Base-by-base conservation (phyloP, 1,284 basidiomycete genomes). In the Tetrapyrgos nigripes region DNA sequence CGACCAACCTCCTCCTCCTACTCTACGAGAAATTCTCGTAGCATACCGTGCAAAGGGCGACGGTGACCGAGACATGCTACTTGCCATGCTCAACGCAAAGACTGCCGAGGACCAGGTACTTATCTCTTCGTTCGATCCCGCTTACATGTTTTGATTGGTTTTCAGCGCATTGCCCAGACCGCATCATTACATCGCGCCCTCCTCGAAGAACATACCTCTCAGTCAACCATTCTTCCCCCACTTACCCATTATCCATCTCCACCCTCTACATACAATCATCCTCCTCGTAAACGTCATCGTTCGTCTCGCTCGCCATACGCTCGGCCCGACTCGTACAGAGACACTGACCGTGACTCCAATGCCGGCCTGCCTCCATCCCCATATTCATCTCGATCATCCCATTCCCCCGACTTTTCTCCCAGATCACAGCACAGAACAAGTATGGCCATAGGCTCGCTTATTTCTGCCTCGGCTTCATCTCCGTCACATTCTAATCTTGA, bases 21-120 rank as follows among this genome's bases (percentile, higher is more conserved):
- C 80, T 61, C 80, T 96, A 50, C 84, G 90, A 51, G 92, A 94
- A 66, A 94, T 96, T 43, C 86, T 96, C 28, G 82, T 84, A 46
- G 93, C 94, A 14, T 96, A 95, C 78, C 84, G 84, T 62, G 76
- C 85, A 43, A 91, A 88, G 66, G 94, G 94, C 58, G 92, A 95
- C 64, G 94, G 93, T 49, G 94, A 96, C 80, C 83, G 93, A 40
- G 93, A 95, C 57, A 89, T 95, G 85, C 80, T 96, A 26, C 82
- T 96, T 50, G 86, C 92, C 64, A 92, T 96, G 82, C 80, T 96
- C 53, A 92, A 89, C 62, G 93, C 94, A 71, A 96, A 96, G 78
- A 85, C 87, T 60, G 88, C 93, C 24, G 94, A 96, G 72, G 94
- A 96, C 72, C 91, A 95, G 84, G 88, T 88, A 47, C 57, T 80